phyloP scores from a whole-genome alignment of 306 rosid genomes.

The Vicia villosa region DNA sequence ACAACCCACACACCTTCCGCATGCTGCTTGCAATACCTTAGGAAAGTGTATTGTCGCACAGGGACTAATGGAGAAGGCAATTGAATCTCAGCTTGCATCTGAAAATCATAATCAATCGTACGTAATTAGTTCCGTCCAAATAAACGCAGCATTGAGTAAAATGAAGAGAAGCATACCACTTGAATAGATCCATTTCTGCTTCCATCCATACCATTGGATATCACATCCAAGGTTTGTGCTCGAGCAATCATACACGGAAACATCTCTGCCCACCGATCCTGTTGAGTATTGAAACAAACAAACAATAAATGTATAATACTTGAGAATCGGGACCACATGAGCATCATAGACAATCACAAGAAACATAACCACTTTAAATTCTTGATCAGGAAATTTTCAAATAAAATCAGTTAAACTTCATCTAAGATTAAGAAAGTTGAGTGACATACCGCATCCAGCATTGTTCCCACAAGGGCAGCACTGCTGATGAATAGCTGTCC shows the following conservation, averaged over 20 bases:
- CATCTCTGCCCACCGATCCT: conserved; percentile 87
- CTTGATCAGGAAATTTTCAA: no score
- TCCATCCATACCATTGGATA: conserved; percentile 61
- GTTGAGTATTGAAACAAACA: conserved; percentile 10
- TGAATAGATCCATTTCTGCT: conserved; percentile 66
- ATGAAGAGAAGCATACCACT: conserved; percentile 54
- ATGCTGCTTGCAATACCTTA: conserved; percentile 84
- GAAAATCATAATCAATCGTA: conserved; percentile 9
- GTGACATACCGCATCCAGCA: conserved; percentile 68
- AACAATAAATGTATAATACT: conserved; percentile 17
- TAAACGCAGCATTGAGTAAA: not conserved
- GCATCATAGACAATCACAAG: not conserved
- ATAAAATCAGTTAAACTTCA: not conserved
- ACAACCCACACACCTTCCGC: conserved; percentile 80
- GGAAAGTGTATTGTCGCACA: conserved; percentile 62
- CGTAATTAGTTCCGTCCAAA: conserved; percentile 13
- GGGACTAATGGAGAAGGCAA: conserved; percentile 82
- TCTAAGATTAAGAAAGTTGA: conserved; percentile 19
- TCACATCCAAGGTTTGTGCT: conserved; percentile 54
- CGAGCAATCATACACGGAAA: conserved; percentile 69
- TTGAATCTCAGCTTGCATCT: conserved; percentile 90
- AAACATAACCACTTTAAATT: no score
- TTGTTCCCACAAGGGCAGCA: conserved; percentile 58
- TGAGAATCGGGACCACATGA: conserved; percentile 3
- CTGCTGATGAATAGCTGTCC: conserved; percentile 55